phyloP scores from a whole-genome alignment of 306 rosid species.

The Potentilla sterilis region DNA sequence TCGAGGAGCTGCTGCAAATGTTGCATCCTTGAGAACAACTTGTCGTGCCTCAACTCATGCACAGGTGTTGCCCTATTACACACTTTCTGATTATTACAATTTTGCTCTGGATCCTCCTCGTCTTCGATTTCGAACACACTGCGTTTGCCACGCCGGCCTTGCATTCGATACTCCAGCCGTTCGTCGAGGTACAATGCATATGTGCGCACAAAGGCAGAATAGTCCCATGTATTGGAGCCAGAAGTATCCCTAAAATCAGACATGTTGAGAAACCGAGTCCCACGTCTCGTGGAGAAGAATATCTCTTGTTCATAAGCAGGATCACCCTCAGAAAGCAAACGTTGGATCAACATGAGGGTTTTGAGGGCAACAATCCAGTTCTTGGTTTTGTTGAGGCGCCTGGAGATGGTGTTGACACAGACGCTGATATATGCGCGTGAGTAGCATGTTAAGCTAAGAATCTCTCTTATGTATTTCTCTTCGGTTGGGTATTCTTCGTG shows the following conservation, averaged over 20 bases:
- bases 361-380: constrained; percentile 85
- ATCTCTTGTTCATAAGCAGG: constrained; percentile 96
- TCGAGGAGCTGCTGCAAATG: constrained; percentile 84
- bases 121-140: constrained; percentile 54
- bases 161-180: constrained; percentile 87
- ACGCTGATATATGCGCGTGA: constrained; percentile 68
- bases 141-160: constrained; percentile 63
- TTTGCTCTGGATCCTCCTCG: constrained; percentile 31
- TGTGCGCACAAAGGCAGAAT: constrained; percentile 75
- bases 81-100: background rate
- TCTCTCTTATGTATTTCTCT: constrained; percentile 72
- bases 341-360: constrained; percentile 62
- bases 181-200: constrained; percentile 78
- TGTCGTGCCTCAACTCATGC: constrained; percentile 57
- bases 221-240: constrained; percentile 61
- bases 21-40: constrained; percentile 62
- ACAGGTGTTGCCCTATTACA: constrained; percentile 54
- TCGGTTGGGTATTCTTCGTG: constrained; percentile 86
- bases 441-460: constrained; percentile 84
- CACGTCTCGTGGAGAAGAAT: constrained; percentile 83
- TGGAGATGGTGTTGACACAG: constrained; percentile 62
- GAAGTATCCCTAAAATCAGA: constrained; percentile 71
- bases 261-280: constrained; percentile 86
- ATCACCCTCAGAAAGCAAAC: constrained; percentile 75
- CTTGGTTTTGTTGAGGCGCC: constrained; percentile 75